Evolutionary conservation across 2,329 filamentous ascomycete genomes (phyloP), one percentile per base, ranked within the genome.

Genomic region (Hawksworthiomyces lignivorus): DNA sequence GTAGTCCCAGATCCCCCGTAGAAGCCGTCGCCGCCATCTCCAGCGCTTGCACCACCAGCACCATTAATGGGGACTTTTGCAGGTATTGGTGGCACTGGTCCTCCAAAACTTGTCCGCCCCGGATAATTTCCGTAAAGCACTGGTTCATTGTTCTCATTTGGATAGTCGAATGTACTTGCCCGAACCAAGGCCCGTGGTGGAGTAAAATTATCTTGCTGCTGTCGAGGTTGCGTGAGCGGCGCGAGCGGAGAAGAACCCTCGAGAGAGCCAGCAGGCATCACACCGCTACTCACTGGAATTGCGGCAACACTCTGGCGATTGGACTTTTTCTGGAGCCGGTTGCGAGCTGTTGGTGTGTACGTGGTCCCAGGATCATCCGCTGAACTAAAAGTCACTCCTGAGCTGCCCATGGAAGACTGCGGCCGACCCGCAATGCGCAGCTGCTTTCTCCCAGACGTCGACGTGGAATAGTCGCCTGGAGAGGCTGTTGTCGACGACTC

Each of bases 281-380:
- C 32, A 20, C 32, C 34, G 40, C 35, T 38, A 33, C 41, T 55
- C 38, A 59, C 45, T 8, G 62, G 65, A 49, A 60, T 59, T 17
- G 61, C 63, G 15, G 41, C 22, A 7, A 18, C 21, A 12, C 70
- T 68, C 15, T 59, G 62, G 28, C 68, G 69, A 46, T 67, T 68
- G 22, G 60, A 51, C 56, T 79, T 82, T 65, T 84, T 85, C 53
- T 82, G 76, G n/a, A 85, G 63, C 12, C 78, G 71, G 51, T 75
- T 79, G 9, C 77, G 72, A 8, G 68, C 69, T 57, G 31, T 59
- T 59, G 18, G 56, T 53, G 45, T 51, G 36, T 37, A 42, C 24
- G 26, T 52, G 14, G 58, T 56, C 17, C 47, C 54, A 11, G 55
- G 53, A 11, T 62, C 38, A 46, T 65, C 45, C 40, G 61, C 55